phyloP scores from a whole-genome alignment of 2,329 filamentous ascomycete species.

The Sarocladium brachiariae region DNA sequence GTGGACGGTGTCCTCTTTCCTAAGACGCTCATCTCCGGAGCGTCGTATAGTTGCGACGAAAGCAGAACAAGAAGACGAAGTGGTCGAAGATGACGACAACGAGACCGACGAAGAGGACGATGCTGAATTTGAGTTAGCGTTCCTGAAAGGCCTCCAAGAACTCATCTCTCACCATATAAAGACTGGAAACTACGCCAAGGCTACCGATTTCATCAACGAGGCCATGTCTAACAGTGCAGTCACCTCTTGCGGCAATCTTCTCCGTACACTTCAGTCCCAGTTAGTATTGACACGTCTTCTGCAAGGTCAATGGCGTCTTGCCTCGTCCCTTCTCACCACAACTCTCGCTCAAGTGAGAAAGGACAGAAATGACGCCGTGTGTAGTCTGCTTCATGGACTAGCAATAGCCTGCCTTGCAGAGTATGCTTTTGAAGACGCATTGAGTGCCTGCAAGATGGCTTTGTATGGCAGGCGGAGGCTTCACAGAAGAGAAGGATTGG shows the following conservation, averaged over 20 bases:
- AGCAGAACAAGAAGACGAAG: background rate
- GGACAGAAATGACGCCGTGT: conserved; percentile 13
- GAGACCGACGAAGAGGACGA: conserved; percentile 8
- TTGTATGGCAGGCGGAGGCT: conserved; percentile 18
- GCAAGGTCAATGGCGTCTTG: conserved; percentile 16
- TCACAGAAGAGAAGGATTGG: conserved; percentile 11
- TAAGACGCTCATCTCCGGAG: background rate
- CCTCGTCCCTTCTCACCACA: conserved; percentile 14
- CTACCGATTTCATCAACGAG: conserved; percentile 17
- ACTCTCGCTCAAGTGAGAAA: conserved; percentile 12
- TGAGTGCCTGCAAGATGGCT: conserved; percentile 16
- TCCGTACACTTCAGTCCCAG: conserved; percentile 16
- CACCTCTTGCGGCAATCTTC: background rate
- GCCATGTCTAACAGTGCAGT: conserved; percentile 12
- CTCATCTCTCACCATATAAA: conserved; percentile 18
- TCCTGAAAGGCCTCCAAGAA: conserved; percentile 17
- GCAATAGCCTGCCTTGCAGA: conserved; percentile 16
- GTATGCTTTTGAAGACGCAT: conserved; percentile 18
- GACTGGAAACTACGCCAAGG: conserved; percentile 16
- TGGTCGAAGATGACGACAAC: background rate
- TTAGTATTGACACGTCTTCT: conserved; percentile 19
- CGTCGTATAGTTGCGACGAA: background rate
- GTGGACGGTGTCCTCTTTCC: background rate
- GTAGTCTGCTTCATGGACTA: conserved; percentile 19
- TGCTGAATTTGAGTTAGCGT: conserved; percentile 14